Base-by-base conservation (phyloP, 73 alveolate genomes). In the Uronychia binucleata region DNA sequence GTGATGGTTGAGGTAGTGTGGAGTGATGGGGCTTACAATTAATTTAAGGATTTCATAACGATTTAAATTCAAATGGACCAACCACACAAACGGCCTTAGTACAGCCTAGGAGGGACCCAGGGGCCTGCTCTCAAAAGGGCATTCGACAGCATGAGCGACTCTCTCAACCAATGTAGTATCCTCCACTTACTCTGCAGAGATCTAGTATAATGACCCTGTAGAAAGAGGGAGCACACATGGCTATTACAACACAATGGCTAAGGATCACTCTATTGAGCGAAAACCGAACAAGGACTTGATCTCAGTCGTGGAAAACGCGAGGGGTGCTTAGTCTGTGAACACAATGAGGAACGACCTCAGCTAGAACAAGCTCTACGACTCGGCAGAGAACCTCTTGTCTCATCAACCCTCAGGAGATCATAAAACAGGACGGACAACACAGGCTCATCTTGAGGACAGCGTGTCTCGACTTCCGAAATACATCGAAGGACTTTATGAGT, bases 381-480 rank as follows among this genome's bases (percentile, higher is more conserved):
- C n/a, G n/a, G n/a, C n/a, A n/a, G n/a, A n/a, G n/a, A n/a, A n/a
- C n/a, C n/a, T n/a, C n/a, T n/a, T n/a, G n/a, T n/a, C n/a, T n/a
- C n/a, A n/a, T n/a, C n/a, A n/a, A n/a, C n/a, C n/a, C n/a, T n/a
- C n/a, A 19, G 67, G 67, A 46, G 67, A 46, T 19, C 67, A 5
- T 46, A 46, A 46, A 46, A 5, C 67, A 46, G 67, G 67, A 46
- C 67, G 67, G 19, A 11, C 19, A 11, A 46, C 67, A 46, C 67
- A 46, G 19, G 32, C 46, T 79, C 86, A 31, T 34, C 78, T 79
- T 74, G 32, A 31, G 1, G 86, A 79, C 28, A 74, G 86, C 86
- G 28, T 57, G 58, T 79, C 46, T 26, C 11, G 59, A 29, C 31
- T 25, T 67, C 78, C 78, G 5, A 67, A 67, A 26, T 67, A 67